Base-by-base conservation (phyloP, 169 alveolate genomes). In the Plasmodium reichenowi region DNA sequence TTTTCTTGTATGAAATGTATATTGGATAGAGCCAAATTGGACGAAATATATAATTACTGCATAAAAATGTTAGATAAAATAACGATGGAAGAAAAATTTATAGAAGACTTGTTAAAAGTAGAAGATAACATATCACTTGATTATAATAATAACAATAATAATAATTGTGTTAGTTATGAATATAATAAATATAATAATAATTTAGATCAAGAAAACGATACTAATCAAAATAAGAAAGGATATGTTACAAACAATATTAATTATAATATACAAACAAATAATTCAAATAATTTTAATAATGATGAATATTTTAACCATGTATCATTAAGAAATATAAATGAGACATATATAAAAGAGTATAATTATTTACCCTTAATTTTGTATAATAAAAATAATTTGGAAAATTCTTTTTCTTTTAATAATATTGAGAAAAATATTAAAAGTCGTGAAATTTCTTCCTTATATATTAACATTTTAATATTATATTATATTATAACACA, bases 1-100 rank as follows among this genome's bases (percentile, higher is more conserved):
- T 68, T 68, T 63, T 67, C 91, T 15, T 83, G 85, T 62, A 9
- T 83, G 72, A 83, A 83, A 54, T 83, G 91, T 26, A 70, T 83
- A 15, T 48, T 83, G 26, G 91, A 83, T 45, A 83, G 62, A 62
- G n/a, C 29, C 9, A 83, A 68, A 50, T 38, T 83, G 29, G 56
- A 68, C 20, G 91, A 83, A 50, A 56, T 67, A 32, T 83, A 56
- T 62, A 60, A 72, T 13, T 83, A 83, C 50, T 67, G 85, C 43
- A 7, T 83, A 63, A 32, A 38, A 9, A 20, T 68, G 20, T 47
- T 83, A 38, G n/a, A 48, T 17, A 20, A 47, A 12, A 38, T 59
- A 43, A 58, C 15, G 1, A 20, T 58, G 13, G 73, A 43, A 4
- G 43, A 59, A 15, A 50, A 12, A 10, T 5, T 48, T 20, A 2